Base-by-base conservation (phyloP, 2,329 filamentous ascomycete genomes). In the Colletotrichum sp. region DNA sequence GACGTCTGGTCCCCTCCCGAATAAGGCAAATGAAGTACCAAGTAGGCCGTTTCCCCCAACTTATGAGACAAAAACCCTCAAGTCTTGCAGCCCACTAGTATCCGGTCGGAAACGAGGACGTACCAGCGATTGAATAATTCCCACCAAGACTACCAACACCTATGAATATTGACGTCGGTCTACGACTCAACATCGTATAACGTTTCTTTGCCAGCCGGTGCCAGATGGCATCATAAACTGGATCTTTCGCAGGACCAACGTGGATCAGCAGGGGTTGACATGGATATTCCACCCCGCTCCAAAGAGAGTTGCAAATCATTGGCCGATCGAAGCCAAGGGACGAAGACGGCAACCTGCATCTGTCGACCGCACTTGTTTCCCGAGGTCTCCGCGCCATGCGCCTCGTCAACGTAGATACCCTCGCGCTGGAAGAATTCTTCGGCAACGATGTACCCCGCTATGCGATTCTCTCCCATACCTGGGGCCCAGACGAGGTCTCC, bases 381-480 rank as follows among this genome's bases (percentile, higher is more conserved):
- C 57, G 1, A 32, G 34, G 62, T 28, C 8, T 36, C 28, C 18
- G 12, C 9, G 16, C 28, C n/a, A 84, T 83, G 82, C 78, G 82
- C 10, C 79, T 84, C 16, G 78, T 84, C 16, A 81, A 83, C 68
- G 77, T 75, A 2, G 22, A 68, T 13, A 81, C 76, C 6, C 68
- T 77, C 13, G 59, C 72, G 2, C 74, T 84, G 10, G 75, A 80
- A 48, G 76, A 75, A 22, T 82, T 82, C 57, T 72, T 78, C 7
- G 77, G 78, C 34, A 75, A 78, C n/a, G 15, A 67, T 24, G n/a
- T 76, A 15, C 79, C 80, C 4, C 68, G 72, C 12, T 81, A 80
- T 16, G 79, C 80, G 26, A 80, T 80, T 22, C 77, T 80, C n/a
- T 81, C 80, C 1, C 80, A 81, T 65, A 80, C 78, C 3, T 81